A percentile compares a stretch with the other conserved stretches of the same genome.
phyloP scores from a whole-genome alignment of 306 rosid genomes.

The Luffa acutangula region DNA sequence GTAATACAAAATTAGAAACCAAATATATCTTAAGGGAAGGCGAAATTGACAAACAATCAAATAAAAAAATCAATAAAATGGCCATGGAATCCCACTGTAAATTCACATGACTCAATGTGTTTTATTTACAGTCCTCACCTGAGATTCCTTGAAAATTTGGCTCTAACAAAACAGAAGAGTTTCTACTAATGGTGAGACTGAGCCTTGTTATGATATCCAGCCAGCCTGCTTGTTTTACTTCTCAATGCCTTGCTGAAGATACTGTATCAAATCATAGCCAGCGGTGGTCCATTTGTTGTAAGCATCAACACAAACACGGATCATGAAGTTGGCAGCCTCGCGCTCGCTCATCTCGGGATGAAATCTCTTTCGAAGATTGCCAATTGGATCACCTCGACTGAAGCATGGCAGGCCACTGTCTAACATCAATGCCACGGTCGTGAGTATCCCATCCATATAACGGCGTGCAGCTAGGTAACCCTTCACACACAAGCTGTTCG shows the following conservation, averaged over 20 bases:
- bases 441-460: conserved; percentile 79
- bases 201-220: neutral
- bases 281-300: conserved; percentile 99
- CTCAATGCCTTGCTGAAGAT: conserved; percentile 96
- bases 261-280: conserved; percentile 96
- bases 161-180: neutral
- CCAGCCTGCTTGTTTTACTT: conserved; percentile 28
- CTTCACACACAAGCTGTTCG: conserved; percentile 71
- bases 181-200: neutral
- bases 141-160: neutral
- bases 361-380: conserved; percentile 87
- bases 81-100: neutral
- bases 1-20: neutral
- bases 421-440: conserved; percentile 66
- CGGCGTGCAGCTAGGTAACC: conserved; percentile 90
- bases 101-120: neutral
- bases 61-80: neutral
- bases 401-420: conserved; percentile 97
- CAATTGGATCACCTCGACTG: conserved; percentile 94
- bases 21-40: neutral
- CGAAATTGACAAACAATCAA: neutral
- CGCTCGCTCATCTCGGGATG: conserved; percentile 97
- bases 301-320: conserved; percentile 88
- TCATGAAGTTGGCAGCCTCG: conserved; percentile 95
- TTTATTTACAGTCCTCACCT: neutral